Evolutionary conservation across 2,329 filamentous ascomycete species (phyloP).

Genomic region (Didymella keratinophila): DNA sequence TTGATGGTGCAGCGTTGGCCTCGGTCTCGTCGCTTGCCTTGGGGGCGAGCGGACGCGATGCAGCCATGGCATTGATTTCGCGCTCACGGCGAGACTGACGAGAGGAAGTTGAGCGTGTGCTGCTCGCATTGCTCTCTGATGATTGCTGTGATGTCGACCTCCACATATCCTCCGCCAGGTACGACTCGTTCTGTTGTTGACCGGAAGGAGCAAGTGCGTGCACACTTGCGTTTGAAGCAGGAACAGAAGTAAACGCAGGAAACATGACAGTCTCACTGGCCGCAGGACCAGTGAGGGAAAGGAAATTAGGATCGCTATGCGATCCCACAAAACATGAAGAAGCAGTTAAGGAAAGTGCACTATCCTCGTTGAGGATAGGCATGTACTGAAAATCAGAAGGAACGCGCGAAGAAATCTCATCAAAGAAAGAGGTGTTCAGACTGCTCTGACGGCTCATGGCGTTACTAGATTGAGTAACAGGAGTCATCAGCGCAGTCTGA

Average conservation of each 20-base stretch:
- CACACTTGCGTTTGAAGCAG: constrained; percentile 41
- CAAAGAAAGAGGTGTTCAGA: constrained; percentile 52
- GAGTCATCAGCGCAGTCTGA: constrained; percentile 48
- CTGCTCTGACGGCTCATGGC: constrained; percentile 58
- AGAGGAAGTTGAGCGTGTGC: constrained; percentile 53
- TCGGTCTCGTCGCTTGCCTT: constrained; percentile 45
- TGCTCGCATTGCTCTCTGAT: constrained; percentile 51
- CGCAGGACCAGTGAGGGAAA: constrained; percentile 43
- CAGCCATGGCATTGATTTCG: constrained; percentile 58
- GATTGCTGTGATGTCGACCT: constrained; percentile 55
- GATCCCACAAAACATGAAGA: constrained; percentile 42
- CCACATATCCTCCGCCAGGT: constrained; percentile 59
- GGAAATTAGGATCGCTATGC: constrained; percentile 45
- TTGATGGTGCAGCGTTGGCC: constrained; percentile 44
- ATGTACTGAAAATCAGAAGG: constrained; percentile 52
- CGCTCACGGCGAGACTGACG: constrained; percentile 58
- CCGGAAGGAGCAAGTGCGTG: constrained; percentile 44
- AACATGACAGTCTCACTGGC: constrained; percentile 50
- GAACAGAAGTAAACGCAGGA: constrained; percentile 38
- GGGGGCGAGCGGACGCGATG: constrained; percentile 59
- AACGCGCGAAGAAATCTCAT: constrained; percentile 49
- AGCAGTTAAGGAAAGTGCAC: constrained; percentile 46
- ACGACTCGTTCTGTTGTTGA: constrained; percentile 33
- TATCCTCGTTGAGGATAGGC: constrained; percentile 49
- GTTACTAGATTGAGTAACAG: constrained; percentile 49